These are phyloP conservation scores for Geopyxis carbonaria DNA, from an alignment of 495 filamentous ascomycete genomes.

Conservation along the genomic window DNA sequence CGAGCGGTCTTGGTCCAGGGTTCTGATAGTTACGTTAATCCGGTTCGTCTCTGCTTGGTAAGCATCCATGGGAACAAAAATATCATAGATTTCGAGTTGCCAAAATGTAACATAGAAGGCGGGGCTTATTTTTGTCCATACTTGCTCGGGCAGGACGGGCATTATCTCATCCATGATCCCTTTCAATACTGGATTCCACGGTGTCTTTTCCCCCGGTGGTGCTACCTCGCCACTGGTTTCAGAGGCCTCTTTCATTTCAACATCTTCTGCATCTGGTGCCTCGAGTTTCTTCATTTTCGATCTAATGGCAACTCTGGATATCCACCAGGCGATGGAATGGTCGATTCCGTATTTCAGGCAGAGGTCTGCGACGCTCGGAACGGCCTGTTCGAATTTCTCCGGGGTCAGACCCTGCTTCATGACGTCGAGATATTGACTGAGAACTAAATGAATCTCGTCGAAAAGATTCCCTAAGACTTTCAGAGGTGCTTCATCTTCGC, in stretches of 20 bases:
- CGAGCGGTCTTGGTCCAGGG: conserved; percentile 50
- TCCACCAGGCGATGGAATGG: conserved; percentile 71
- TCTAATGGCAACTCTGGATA: conserved; percentile 53
- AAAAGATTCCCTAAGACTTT: conserved; percentile 74
- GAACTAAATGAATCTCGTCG: conserved; percentile 71
- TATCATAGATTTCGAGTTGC: conserved; percentile 67
- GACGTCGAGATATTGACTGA: conserved; percentile 77
- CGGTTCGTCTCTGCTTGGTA: conserved; percentile 56
- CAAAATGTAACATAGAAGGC: conserved; percentile 87
- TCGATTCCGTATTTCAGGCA: conserved; percentile 68
- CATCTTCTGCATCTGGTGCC: conserved; percentile 23
- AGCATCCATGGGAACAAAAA: conserved; percentile 51
- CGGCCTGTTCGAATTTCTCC: conserved; percentile 60
- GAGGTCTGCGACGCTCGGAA: conserved; percentile 59
- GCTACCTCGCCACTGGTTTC: conserved; percentile 17
- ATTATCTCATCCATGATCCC: conserved; percentile 54
- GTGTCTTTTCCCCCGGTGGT: conserved; percentile 27
- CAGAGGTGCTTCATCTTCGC: conserved; percentile 41
- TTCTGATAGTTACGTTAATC: conserved; percentile 40
- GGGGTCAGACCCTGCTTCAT: conserved; percentile 59
- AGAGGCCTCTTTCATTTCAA: conserved; percentile 27
- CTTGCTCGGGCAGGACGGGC: conserved; percentile 40
- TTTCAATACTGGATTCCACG: conserved; percentile 58
- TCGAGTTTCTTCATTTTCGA: conserved; percentile 30
- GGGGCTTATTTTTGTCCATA: conserved; percentile 49